Evolutionary conservation across 192 early-diverging fungal genomes (phyloP).

Genomic region (Gaertneriomyces sp.): DNA sequence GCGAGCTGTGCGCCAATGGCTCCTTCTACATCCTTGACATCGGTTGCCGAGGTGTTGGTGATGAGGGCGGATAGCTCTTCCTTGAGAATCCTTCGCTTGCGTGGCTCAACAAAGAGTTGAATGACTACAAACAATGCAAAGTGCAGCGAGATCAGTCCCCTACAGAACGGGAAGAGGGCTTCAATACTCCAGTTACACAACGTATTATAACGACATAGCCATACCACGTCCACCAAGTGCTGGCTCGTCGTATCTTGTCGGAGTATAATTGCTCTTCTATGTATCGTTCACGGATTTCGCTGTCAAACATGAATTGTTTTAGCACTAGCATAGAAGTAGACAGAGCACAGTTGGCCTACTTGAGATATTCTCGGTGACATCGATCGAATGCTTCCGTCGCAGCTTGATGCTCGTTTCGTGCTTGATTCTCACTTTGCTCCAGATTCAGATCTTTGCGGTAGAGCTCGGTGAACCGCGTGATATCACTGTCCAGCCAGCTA

Average conservation of each 20-base stretch:
- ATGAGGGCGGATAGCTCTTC: constrained; percentile 35
- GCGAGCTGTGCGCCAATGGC: too few relatives aligned
- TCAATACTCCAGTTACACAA: constrained; percentile 1
- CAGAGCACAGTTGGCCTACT: constrained; percentile 5
- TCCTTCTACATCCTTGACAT: not conserved
- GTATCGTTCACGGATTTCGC: constrained; percentile 50
- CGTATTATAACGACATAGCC: not conserved
- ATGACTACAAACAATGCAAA: constrained; percentile 40
- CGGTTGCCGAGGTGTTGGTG: constrained; percentile 18
- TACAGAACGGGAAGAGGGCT: constrained; percentile 8
- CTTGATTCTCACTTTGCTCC: constrained; percentile 35
- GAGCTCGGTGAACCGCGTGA: constrained; percentile 41
- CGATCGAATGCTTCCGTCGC: constrained; percentile 38
- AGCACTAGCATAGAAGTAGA: not conserved
- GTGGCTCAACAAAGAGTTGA: constrained; percentile 42
- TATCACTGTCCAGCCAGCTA: constrained; percentile 40
- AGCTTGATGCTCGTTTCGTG: constrained; percentile 35
- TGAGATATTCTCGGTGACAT: constrained; percentile 41
- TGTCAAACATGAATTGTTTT: not conserved
- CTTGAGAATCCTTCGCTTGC: constrained; percentile 28
- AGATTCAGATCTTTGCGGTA: constrained; percentile 40
- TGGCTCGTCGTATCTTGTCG: constrained; percentile 47
- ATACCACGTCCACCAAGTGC: constrained; percentile 47
- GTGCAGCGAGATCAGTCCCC: constrained; percentile 46
- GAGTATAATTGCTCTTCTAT: constrained; percentile 54